Base-by-base conservation (phyloP, 306 rosid genomes). In the Gillenia trifoliata region DNA sequence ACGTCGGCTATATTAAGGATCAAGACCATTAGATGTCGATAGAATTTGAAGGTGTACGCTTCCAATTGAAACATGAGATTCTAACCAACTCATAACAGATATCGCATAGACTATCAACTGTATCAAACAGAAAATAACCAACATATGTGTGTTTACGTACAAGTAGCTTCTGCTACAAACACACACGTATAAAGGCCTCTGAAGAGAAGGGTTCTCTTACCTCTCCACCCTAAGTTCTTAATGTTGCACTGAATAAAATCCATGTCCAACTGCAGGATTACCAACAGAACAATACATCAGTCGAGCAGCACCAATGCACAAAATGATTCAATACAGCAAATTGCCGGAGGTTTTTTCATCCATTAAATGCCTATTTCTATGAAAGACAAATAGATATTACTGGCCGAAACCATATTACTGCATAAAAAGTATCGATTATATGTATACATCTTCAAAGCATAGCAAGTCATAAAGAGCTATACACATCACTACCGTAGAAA, bases 171-270 rank as follows among this genome's bases (percentile, higher is more conserved):
- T 69, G 66, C 61, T 76, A 13, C 6, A 4, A 71, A 59, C n/a
- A 77, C 41, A 55, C 70, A 59, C 28, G 70, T 43, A 41, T 4
- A 19, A 38, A 7, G n/a, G 52, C 23, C 40, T 17, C 63, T 61
- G 64, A 25, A 20, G 50, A 30, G n/a, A 49, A 61, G 62, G 47
- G 55, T 30, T 69, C 36, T 79, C 52, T 56, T 90, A 92, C 97
- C 99, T 88, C 88, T 87, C 91, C 87, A 87, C 68, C 69, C 80
- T 70, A 92, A 77, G 84, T 87, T 88, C 83, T 79, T 77, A 52
- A 92, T 66, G 78, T 86, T 86, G 62, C 89, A 87, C 71, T 75
- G 98, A 81, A 94, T 78, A 75, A 82, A 90, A 75, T 94, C 93
- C 47, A 92, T 82, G 80, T 89, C 91, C 88, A 92, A 73, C 99